phyloP scores from a whole-genome alignment of 1,284 basidiomycete genomes.

The Marasmius fiardii region DNA sequence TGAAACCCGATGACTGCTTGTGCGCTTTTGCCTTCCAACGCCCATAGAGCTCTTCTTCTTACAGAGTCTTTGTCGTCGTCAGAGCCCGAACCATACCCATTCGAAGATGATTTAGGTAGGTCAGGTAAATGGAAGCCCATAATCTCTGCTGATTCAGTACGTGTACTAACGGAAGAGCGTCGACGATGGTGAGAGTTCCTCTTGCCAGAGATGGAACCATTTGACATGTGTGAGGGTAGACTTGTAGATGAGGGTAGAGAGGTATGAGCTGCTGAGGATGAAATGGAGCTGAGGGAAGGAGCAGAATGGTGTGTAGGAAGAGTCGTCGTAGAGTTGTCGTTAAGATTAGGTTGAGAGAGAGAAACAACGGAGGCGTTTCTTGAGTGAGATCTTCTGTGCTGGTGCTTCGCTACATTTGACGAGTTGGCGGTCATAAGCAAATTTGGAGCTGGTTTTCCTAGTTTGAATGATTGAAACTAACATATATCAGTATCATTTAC shows the following conservation, averaged over 20 bases:
- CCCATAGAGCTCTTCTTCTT: conserved; percentile 72
- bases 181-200: conserved; percentile 77
- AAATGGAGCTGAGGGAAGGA: conserved; percentile 19
- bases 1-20: conserved; percentile 47
- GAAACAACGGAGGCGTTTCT: conserved; percentile 48
- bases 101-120: conserved; percentile 49
- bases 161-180: conserved; percentile 81
- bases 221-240: not conserved
- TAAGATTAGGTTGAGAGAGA: conserved; percentile 20
- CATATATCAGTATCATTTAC: not conserved
- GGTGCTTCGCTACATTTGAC: not conserved
- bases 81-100: conserved; percentile 52
- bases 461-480: conserved; percentile 65
- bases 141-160: conserved; percentile 77
- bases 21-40: conserved; percentile 71
- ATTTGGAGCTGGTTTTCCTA: conserved; percentile 37
- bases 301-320: conserved; percentile 20
- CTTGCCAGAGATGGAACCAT: conserved; percentile 38
- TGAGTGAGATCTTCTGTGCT: conserved; percentile 44
- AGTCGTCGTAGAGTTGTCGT: conserved; percentile 17
- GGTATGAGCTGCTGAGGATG: not conserved
- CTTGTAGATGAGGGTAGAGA: not conserved
- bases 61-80: conserved; percentile 72
- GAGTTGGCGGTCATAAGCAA: conserved; percentile 46
- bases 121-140: conserved; percentile 75